Evolutionary conservation across 768 basidiomycete genomes (phyloP), one percentile per base, ranked within the genome.

Genomic region (Porpolomopsis calyptriformis): DNA sequence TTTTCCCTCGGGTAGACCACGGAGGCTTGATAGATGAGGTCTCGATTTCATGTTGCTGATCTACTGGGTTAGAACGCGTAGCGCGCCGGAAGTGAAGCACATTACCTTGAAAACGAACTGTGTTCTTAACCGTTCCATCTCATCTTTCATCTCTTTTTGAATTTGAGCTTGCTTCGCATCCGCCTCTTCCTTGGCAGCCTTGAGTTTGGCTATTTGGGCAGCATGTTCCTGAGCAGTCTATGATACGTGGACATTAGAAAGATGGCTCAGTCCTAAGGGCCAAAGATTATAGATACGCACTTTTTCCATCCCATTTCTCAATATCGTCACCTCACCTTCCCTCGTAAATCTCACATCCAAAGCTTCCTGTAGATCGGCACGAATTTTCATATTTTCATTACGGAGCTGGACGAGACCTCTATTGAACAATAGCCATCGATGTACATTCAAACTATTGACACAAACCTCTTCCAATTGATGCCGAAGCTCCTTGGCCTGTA

Each of bases 11-110:
- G n/a, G 62, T 57, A 19, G 76, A 67, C 48, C 60, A 57, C 16
- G 74, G 63, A 10, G 69, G 67, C 55, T 70, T 81, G 14, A 77
- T 73, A 18, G 64, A 56, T 10, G 77, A 64, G 3, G 72, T 72
- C 50, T 83, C 82, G 24, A 80, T 48, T 57, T 84, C 82, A 53
- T 80, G 81, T 71, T 80, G 80, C 83, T 85, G 52, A 12, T 27
- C 18, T n/a, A 39, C 9, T 10, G 45, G 22, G 20, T 47, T 45
- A 29, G 39, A 49, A 41, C 41, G 40, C 43, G 33, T 47, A 29
- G 52, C 43, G 29, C 18, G 35, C 45, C 22, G 41, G 31, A 26
- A 14, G 23, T 31, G 9, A 20, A 48, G 19, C 52, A 18, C 33
- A 68, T 43, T 62, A 82, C 85, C 63, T 76, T 82, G 67, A 88